Evolutionary conservation across 352 stramenopile genomes (phyloP), one percentile per base, ranked within the genome.

Genomic region (Pythium grandisporangium): DNA sequence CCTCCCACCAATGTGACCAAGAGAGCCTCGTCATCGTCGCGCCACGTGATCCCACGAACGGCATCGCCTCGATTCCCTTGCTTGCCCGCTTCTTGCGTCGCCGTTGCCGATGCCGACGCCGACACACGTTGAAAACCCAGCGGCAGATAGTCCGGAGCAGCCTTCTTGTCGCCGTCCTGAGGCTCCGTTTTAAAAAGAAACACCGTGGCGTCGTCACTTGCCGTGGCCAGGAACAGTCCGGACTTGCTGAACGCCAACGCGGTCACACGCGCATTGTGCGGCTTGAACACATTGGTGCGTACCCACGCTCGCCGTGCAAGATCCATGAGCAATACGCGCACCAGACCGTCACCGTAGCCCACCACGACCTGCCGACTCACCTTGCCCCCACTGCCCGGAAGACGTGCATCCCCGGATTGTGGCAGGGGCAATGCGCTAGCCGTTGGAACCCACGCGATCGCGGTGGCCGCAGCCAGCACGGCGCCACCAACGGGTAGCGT

Each of bases 331-430:
- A 88, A 33, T 4, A 91, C 52, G 6, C 86, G 74, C 16, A 96
- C 62, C 12, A 96, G 64, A 6, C 89, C 89, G 43, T 97, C 82
- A 26, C 65, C 68, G 54, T 96, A 97, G 0, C 91, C 90, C 17
- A 96, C 89, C 17, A 71, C 62, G 36, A 97, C 62, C 17, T 91
- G 88, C 6, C 75, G 63, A 34, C 82, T 89, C n/a, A n/a, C n/a
- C n/a, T n/a, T n/a, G n/a, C n/a, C n/a, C n/a, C n/a, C n/a, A n/a
- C n/a, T n/a, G n/a, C n/a, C n/a, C n/a, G n/a, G n/a, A n/a, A n/a
- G n/a, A n/a, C n/a, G n/a, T n/a, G n/a, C n/a, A n/a, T n/a, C n/a
- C n/a, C n/a, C n/a, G n/a, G n/a, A n/a, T n/a, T n/a, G n/a, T n/a
- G n/a, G n/a, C 4, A 41, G 24, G 11, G 58, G 46, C 23, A 84